Conservation (phyloP, 1,284 basidiomycete species). For the Vanrija sp. region DNA sequence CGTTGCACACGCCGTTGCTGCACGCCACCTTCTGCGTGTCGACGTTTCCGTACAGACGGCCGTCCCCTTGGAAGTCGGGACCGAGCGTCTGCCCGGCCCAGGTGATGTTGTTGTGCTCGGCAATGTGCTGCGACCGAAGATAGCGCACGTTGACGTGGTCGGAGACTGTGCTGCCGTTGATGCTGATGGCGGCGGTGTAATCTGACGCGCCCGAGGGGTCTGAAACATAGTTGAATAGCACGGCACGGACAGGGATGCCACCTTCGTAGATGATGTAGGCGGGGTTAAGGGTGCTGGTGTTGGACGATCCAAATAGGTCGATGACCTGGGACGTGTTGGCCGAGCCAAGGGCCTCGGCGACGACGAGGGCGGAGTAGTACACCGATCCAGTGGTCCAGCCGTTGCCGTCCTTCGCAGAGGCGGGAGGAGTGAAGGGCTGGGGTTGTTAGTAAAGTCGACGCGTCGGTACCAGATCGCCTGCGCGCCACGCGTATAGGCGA, state of each 20-base stretch:
- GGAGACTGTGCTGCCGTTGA: slow-evolving; percentile 18
- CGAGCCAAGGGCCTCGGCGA: slow-evolving; percentile 64
- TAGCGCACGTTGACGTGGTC: slow-evolving; percentile 41
- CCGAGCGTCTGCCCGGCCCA: slow-evolving; percentile 73
- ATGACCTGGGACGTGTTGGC: slow-evolving; percentile 60
- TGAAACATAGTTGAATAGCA: slow-evolving; percentile 62
- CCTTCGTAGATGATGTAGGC: slow-evolving; percentile 65
- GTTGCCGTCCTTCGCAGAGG: slow-evolving; percentile 20
- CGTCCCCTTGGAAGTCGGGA: slow-evolving; percentile 60
- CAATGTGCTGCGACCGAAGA: slow-evolving; percentile 52
- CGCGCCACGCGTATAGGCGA: too few species aligned
- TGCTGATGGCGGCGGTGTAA: slow-evolving; percentile 28
- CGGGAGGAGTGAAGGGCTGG: slow-evolving; percentile 50
- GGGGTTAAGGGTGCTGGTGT: slow-evolving; percentile 55
- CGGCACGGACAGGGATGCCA: slow-evolving; percentile 55
- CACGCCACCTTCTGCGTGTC: slow-evolving; percentile 58
- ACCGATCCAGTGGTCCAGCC: slow-evolving; percentile 52
- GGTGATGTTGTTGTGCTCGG: slow-evolving; percentile 65
- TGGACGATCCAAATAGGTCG: slow-evolving; percentile 45
- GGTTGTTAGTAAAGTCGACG: too few species aligned
- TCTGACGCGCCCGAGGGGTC: slow-evolving; percentile 51
- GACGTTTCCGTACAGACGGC: slow-evolving; percentile 57
- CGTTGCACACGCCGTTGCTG: slow-evolving; percentile 55
- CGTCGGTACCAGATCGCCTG: too few species aligned
- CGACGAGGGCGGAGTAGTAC: slow-evolving; percentile 65